A percentile compares a stretch with the other conserved stretches of the same genome.
Conservation (phyloP, 495 filamentous ascomycete genomes). For the Glutinoglossum americanum region DNA sequence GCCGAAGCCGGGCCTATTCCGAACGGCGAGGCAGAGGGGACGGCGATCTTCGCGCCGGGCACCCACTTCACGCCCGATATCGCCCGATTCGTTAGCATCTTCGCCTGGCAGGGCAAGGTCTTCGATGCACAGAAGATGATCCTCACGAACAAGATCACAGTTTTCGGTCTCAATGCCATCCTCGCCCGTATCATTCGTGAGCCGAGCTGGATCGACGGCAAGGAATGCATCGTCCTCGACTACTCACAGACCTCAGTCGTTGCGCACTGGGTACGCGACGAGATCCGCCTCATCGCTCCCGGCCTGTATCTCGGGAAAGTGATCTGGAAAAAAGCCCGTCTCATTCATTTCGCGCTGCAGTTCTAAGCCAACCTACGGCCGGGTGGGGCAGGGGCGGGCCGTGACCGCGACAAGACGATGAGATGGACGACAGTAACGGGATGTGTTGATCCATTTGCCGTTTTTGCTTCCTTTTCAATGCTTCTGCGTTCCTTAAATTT, state of each 20-base stretch:
- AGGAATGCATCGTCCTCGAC: conserved; percentile 5
- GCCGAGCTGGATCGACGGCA: conserved; percentile 4
- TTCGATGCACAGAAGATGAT: conserved; percentile 4
- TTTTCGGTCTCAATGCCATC: conserved; percentile 1
- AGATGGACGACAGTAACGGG: no score
- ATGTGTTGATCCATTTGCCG: no score
- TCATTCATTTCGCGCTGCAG: conserved; percentile 4
- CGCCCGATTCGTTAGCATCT: neutral
- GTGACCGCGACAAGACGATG: no score
- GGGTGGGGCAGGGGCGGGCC: neutral
- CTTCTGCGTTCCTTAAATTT: no score
- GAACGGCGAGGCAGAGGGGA: conserved; percentile 2
- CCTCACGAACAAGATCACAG: conserved; percentile 2
- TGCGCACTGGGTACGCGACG: conserved; percentile 4
- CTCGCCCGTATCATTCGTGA: neutral
- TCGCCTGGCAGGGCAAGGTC: conserved; percentile 3
- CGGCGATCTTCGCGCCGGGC: neutral
- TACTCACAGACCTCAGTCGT: conserved; percentile 3
- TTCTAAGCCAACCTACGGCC: neutral
- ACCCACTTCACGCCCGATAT: neutral
- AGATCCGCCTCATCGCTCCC: conserved; percentile 3
- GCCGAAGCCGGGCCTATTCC: conserved; percentile 2
- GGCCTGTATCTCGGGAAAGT: conserved; percentile 3
- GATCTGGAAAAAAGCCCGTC: conserved; percentile 1
- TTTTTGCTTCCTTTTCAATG: no score